phyloP scores from a whole-genome alignment of 2,329 filamentous ascomycete genomes.

The Cladophialophora immunda region DNA sequence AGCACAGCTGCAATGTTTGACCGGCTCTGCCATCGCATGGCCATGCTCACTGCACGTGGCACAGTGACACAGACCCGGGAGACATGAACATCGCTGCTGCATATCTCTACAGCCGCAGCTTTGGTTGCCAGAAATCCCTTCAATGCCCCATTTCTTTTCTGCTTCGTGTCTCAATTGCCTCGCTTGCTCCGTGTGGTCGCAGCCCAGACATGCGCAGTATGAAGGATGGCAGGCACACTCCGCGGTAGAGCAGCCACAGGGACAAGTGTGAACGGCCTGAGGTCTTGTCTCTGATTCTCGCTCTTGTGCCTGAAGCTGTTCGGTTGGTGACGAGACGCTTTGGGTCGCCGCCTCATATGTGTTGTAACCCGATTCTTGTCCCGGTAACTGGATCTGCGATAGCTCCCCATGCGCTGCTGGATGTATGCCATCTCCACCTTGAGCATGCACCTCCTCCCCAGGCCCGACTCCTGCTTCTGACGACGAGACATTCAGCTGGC shows the following conservation, averaged over 20 bases:
- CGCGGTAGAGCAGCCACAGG: slow-evolving; percentile 10
- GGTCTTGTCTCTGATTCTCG: not conserved
- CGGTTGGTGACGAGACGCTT: not conserved
- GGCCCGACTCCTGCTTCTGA: not conserved
- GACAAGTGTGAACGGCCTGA: slow-evolving; percentile 7
- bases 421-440: not conserved
- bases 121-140: not conserved
- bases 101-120: not conserved
- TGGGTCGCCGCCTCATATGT: not conserved
- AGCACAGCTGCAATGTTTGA: not conserved
- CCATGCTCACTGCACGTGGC: not conserved
- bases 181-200: slow-evolving; percentile 21
- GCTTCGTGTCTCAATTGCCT: slow-evolving; percentile 1
- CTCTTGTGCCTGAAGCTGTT: slow-evolving; percentile 9
- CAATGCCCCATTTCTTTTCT: slow-evolving; percentile 11
- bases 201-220: slow-evolving; percentile 19
- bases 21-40: not conserved
- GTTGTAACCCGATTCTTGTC: not conserved
- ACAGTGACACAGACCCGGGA: slow-evolving; percentile 15
- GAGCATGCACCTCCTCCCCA: not conserved
- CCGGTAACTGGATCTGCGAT: not conserved
- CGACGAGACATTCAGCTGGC: not conserved
- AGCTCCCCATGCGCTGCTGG: not conserved
- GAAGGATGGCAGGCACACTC: slow-evolving; percentile 19
- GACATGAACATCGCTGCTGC: slow-evolving; percentile 12